These are phyloP conservation scores for Blastobotrys petasosporus DNA, from an alignment of 1,139 yeast species.

Conservation along the genomic window DNA sequence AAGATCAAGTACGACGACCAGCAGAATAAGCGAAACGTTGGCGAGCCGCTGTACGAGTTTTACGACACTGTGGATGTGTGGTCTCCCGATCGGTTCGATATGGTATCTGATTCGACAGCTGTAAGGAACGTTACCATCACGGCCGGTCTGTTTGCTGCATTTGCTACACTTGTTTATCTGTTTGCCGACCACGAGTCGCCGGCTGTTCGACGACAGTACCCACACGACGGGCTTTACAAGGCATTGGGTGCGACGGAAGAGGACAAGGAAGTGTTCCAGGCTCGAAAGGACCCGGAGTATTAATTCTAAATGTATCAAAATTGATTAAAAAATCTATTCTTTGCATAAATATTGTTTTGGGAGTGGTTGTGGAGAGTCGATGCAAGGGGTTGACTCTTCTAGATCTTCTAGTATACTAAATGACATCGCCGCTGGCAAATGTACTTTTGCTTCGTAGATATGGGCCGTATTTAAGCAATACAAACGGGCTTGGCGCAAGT, in stretches of 20 bases:
- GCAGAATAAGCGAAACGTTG: slow-evolving; percentile 73
- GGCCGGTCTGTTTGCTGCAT: slow-evolving; percentile 49
- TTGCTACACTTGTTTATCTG: slow-evolving; percentile 49
- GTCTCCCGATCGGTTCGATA: slow-evolving; percentile 75
- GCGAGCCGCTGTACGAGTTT: slow-evolving; percentile 64
- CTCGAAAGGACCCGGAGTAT: slow-evolving; percentile 22
- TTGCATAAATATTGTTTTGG: no score
- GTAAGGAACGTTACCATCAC: slow-evolving; percentile 46
- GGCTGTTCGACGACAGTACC: slow-evolving; percentile 71
- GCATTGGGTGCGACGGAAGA: slow-evolving; percentile 56
- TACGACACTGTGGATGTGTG: slow-evolving; percentile 76
- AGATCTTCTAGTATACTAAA: no score
- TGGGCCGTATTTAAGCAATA: slow-evolving; percentile 17
- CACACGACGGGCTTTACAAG: slow-evolving; percentile 67
- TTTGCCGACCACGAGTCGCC: slow-evolving; percentile 69
- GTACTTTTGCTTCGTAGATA: slow-evolving; percentile 16
- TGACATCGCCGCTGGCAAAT: neutral
- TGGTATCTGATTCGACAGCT: slow-evolving; percentile 58
- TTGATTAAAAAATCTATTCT: no score
- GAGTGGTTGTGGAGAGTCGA: no score
- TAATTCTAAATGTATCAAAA: neutral
- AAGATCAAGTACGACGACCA: slow-evolving; percentile 71
- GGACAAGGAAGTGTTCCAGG: slow-evolving; percentile 29
- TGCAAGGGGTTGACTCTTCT: no score
- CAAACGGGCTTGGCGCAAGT: slow-evolving; percentile 5